Conservation (phyloP, 2,329 filamentous ascomycete genomes). For the Atkinsonella hypoxylon region DNA sequence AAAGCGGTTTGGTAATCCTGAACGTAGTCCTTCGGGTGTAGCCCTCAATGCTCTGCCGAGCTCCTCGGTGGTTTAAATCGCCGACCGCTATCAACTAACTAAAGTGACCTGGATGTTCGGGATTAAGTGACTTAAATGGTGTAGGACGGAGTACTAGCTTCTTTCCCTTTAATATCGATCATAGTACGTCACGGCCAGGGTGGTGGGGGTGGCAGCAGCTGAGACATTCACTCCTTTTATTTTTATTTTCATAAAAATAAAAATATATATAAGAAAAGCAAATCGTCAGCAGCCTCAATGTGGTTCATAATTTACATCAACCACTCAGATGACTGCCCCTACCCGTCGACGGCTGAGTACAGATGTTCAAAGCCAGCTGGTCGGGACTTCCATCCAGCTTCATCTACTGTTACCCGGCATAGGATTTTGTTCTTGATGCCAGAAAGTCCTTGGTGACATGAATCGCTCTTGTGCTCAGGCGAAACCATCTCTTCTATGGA, state of each 20-base stretch:
- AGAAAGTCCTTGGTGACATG: conserved; percentile 1
- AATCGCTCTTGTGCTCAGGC: neutral
- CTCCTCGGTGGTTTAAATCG: neutral
- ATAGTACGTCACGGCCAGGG: neutral
- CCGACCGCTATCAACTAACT: neutral
- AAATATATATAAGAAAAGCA: too few relatives aligned
- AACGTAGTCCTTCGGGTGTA: neutral
- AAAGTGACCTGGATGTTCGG: neutral
- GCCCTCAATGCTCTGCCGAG: neutral
- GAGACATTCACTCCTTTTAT: conserved; percentile 6
- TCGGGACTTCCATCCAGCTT: neutral
- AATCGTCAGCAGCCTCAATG: neutral
- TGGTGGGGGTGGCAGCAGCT: neutral
- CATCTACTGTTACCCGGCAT: neutral
- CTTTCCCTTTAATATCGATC: neutral
- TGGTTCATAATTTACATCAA: neutral
- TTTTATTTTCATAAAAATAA: too few relatives aligned
- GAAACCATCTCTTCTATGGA: too few relatives aligned
- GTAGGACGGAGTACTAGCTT: neutral
- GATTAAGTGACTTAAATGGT: neutral
- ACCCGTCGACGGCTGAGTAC: conserved; percentile 1
- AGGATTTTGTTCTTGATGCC: neutral
- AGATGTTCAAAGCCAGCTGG: conserved; percentile 1
- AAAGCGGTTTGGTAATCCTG: neutral
- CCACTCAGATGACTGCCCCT: neutral